Base-by-base conservation (phyloP, 1,139 yeast genomes). In the Zygotorulaspora mrakii region DNA sequence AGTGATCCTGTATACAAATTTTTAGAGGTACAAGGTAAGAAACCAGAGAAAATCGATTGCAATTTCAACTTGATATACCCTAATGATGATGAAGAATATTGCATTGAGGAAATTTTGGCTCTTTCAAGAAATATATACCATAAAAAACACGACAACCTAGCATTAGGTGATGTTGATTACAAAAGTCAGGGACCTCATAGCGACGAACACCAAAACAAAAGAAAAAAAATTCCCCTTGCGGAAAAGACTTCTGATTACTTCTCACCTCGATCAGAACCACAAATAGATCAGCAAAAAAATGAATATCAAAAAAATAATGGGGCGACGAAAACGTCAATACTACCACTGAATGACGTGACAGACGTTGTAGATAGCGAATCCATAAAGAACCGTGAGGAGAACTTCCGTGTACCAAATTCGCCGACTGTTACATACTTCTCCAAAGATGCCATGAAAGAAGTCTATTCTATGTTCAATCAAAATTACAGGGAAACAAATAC, bases 361-460 rank as follows among this genome's bases (percentile, higher is more conserved):
- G 31, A 37, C 2, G 44, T 37, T 5, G 42, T 37, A 10, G 25
- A 28, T 14, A 35, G 42, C 3, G 33, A 34, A 13, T n/a, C n/a
- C n/a, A 37, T 43, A 17, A 38, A 39, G 7, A 31, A 38, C 14
- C 32, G 26, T 2, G 49, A 42, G 17, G 37, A 43, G 23, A 43
- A 29, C 16, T 31, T 26, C 9, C 44, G 40, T 13, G 27, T 63
- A 16, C 71, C 76, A 4, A 64, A 67, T 9, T 79, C 87, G 0
- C 95, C 95, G 1, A 87, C 96, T 0, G 73, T 84, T 52, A 87
- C 96, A 0, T 65, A 82, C 58, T 81, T 74, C 57, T 82, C 96
- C 0, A 78, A 77, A 45, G 77, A 80, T 53, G 94, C 95, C 1
- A 74, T 79, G 40, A 77, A 78, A 39, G 96, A 87, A 51, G 81